A percentile compares a stretch with the other conserved stretches of the same genome.
Evolutionary conservation across 2,329 filamentous ascomycete species (phyloP).

Genomic region (Raffaelea ambrosiae): DNA sequence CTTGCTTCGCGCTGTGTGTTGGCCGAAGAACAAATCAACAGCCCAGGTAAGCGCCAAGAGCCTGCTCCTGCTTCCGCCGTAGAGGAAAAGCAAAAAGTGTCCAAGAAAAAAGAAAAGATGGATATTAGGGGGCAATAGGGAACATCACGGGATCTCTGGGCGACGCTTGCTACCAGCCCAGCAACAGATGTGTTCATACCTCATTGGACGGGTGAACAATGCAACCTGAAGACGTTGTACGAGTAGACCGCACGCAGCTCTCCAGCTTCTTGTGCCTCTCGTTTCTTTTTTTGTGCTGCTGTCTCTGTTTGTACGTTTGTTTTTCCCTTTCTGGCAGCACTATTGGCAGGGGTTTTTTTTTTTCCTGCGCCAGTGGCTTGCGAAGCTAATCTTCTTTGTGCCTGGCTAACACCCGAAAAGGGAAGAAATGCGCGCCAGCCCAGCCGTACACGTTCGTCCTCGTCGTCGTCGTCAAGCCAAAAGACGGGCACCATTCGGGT

Average conservation of each 20-base stretch:
- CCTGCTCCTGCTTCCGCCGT: background rate
- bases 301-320: background rate
- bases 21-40: background rate
- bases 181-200: background rate
- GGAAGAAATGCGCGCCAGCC: background rate
- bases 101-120: background rate
- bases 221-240: background rate
- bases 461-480: conserved; percentile 6
- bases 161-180: background rate
- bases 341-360: background rate
- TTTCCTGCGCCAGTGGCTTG: background rate
- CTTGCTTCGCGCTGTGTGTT: background rate
- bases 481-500: conserved; percentile 5
- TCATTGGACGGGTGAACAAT: background rate
- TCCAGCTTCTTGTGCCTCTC: background rate
- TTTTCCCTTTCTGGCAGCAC: background rate
- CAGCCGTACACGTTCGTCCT: background rate
- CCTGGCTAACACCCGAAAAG: background rate
- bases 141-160: background rate
- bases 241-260: background rate
- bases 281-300: background rate
- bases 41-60: no score
- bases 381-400: background rate
- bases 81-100: background rate
- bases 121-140: background rate